Conservation (phyloP, 495 filamentous ascomycete species). For the Xylaria longipes region DNA sequence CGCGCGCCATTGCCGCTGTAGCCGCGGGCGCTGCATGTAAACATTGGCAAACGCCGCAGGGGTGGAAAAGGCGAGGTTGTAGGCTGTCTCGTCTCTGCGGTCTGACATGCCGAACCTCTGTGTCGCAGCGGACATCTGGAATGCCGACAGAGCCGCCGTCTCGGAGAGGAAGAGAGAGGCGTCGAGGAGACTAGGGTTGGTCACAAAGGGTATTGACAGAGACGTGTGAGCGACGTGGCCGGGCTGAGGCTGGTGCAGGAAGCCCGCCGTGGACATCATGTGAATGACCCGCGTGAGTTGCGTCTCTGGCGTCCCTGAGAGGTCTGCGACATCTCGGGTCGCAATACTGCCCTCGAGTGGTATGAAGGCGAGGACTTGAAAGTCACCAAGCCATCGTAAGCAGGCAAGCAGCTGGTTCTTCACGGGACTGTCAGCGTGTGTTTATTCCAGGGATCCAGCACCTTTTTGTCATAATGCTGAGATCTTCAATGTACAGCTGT, state of each 20-base stretch:
- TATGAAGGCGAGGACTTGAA: conserved; percentile 52
- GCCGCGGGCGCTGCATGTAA: conserved; percentile 35
- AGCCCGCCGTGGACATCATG: conserved; percentile 46
- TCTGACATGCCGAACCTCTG: conserved; percentile 33
- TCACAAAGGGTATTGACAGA: conserved; percentile 47
- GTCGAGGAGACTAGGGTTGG: conserved; percentile 42
- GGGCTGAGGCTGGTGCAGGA: conserved; percentile 45
- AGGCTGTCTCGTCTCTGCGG: conserved; percentile 28
- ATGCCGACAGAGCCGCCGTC: conserved; percentile 39
- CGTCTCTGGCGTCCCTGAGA: conserved; percentile 42
- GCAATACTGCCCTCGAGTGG: conserved; percentile 43
- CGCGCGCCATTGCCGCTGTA: conserved; percentile 44
- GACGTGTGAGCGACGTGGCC: conserved; percentile 46
- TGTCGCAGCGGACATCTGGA: conserved; percentile 47
- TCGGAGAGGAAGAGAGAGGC: conserved; percentile 49
- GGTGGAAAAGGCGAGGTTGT: conserved; percentile 38
- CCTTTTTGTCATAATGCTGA: too few species aligned
- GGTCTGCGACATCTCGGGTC: conserved; percentile 47
- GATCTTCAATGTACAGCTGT: too few species aligned
- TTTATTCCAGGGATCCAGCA: too few species aligned
- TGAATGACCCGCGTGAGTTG: conserved; percentile 45
- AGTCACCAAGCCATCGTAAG: conserved; percentile 52
- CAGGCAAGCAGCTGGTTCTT: conserved; percentile 50
- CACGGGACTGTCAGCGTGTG: background rate
- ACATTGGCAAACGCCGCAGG: background rate